Percentiles rank a stretch among this genome's conserved stretches.
Evolutionary conservation across 2,329 filamentous ascomycete genomes (phyloP).

Genomic region (Pestalotiopsis fici): DNA sequence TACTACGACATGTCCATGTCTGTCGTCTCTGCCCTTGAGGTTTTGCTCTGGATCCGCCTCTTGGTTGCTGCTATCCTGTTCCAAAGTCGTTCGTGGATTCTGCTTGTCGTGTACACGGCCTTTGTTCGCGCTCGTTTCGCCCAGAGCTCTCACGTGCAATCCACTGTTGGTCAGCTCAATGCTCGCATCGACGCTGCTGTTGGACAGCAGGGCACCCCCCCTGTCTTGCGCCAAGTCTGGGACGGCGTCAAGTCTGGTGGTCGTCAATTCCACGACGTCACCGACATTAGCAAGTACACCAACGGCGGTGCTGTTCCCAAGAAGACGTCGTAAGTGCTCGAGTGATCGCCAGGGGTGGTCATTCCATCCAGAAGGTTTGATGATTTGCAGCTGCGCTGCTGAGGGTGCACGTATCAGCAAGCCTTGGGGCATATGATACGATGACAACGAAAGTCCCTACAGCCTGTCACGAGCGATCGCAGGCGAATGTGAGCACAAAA

Average conservation of each 20-base stretch:
- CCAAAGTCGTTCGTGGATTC: slow-evolving; percentile 86
- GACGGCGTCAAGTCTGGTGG: slow-evolving; percentile 72
- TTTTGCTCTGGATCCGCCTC: slow-evolving; percentile 82
- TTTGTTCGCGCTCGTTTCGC: slow-evolving; percentile 90
- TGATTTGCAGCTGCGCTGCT: background rate
- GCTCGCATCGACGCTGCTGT: slow-evolving; percentile 79
- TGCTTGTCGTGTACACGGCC: slow-evolving; percentile 81
- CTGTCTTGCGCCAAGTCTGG: slow-evolving; percentile 78
- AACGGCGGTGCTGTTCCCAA: slow-evolving; percentile 60
- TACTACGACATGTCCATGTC: slow-evolving; percentile 98
- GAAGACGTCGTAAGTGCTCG: slow-evolving; percentile 61
- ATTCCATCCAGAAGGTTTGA: background rate
- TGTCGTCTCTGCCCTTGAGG: slow-evolving; percentile 85
- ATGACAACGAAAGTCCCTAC: background rate
- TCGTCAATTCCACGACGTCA: slow-evolving; percentile 75
- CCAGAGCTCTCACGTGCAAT: slow-evolving; percentile 93
- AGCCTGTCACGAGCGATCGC: background rate
- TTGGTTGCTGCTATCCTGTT: slow-evolving; percentile 82
- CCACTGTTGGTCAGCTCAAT: slow-evolving; percentile 70
- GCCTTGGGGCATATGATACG: background rate
- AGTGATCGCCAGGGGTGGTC: background rate
- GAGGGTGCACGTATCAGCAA: background rate
- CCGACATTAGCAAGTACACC: slow-evolving; percentile 76
- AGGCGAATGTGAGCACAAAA: background rate
- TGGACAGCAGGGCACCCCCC: slow-evolving; percentile 84